phyloP scores from a whole-genome alignment of 805 yeast genomes.

The Pichia scutulata region DNA sequence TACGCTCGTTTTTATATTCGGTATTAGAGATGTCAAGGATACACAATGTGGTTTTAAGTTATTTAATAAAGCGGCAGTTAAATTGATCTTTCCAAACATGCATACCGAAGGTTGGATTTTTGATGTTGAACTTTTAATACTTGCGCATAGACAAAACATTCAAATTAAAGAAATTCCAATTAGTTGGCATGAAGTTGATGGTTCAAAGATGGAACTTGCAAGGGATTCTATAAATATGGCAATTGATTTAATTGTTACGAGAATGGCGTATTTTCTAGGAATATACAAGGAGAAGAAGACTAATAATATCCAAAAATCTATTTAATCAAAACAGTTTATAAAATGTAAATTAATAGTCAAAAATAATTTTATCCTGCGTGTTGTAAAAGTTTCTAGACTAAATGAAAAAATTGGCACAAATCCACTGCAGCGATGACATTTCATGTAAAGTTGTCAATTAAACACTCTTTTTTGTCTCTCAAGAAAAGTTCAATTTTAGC shows the following conservation, averaged over 20 bases:
- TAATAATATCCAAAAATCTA: neutral
- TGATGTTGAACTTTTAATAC: slow-evolving; percentile 84
- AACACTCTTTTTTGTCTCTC: neutral
- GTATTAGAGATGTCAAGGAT: slow-evolving; percentile 78
- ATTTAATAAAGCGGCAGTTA: slow-evolving; percentile 66
- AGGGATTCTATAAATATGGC: slow-evolving; percentile 91
- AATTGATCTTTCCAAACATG: slow-evolving; percentile 71
- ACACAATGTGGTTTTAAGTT: slow-evolving; percentile 97
- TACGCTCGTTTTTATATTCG: slow-evolving; percentile 77
- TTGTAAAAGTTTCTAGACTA: neutral
- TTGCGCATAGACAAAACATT: slow-evolving; percentile 66
- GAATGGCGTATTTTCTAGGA: slow-evolving; percentile 82
- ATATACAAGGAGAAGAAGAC: slow-evolving; percentile 40
- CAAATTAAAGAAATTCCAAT: slow-evolving; percentile 73
- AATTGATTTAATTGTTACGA: slow-evolving; percentile 79
- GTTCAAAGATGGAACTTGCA: slow-evolving; percentile 89
- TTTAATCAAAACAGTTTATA: neutral
- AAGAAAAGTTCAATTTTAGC: neutral
- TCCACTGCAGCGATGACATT: neutral
- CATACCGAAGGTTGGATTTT: slow-evolving; percentile 98
- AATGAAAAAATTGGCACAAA: neutral
- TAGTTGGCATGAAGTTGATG: slow-evolving; percentile 95
- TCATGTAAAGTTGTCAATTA: neutral
- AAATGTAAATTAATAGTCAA: neutral
- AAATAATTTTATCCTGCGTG: neutral